phyloP scores from a whole-genome alignment of 2,329 filamentous ascomycete species.

The Aphanocladium album region DNA sequence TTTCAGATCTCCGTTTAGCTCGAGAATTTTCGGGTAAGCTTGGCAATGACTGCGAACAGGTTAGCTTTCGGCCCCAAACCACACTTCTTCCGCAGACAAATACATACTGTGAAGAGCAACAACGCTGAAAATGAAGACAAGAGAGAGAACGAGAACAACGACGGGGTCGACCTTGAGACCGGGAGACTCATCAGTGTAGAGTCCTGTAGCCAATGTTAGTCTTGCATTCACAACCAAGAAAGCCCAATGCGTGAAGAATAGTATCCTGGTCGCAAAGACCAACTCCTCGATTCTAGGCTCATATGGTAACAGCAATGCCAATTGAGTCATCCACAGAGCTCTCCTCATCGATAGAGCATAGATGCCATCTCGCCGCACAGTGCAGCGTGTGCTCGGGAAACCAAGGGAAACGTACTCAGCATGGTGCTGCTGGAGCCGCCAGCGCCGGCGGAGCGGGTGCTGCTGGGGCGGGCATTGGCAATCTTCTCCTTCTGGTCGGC shows the following conservation, averaged over 20 bases:
- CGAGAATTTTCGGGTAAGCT: conserved; percentile 85
- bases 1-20: conserved; percentile 37
- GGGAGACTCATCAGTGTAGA: conserved; percentile 98
- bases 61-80: conserved; percentile 1
- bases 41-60: conserved; percentile 73
- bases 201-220: conserved; percentile 48
- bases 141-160: conserved; percentile 89
- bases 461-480: conserved; percentile 87
- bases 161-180: conserved; percentile 97
- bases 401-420: conserved; percentile 73
- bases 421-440: conserved; percentile 97
- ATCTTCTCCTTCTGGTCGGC: conserved; percentile 97
- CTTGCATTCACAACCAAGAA: neutral
- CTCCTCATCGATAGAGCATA: no score
- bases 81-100: neutral
- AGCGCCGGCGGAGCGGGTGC: conserved; percentile 87
- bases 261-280: neutral
- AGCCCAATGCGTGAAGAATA: neutral
- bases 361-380: no score
- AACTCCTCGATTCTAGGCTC: no score
- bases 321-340: neutral
- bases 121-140: conserved; percentile 98
- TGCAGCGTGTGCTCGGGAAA: no score
- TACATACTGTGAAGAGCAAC: conserved; percentile 91
- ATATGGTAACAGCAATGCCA: neutral